Evolutionary conservation across 1,284 basidiomycete species (phyloP), one percentile per base, ranked within the genome.

Genomic region (Abortiporus biennis): DNA sequence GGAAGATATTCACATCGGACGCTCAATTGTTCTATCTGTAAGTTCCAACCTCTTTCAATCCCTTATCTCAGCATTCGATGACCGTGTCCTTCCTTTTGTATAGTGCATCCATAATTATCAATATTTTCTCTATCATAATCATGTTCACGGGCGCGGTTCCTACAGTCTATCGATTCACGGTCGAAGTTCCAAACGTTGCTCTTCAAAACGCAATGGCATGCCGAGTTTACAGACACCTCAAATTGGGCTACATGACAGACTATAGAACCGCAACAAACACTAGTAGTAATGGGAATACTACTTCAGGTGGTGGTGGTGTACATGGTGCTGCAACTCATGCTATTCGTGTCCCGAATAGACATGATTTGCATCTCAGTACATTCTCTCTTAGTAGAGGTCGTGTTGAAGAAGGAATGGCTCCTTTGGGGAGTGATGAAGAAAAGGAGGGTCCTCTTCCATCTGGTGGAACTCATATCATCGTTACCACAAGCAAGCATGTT

Each of bases 151-250:
- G 27, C 6, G 30, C 38, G 4, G 22, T 40, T 21, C 38, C 38
- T 4, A 25, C 38, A 13, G 38, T 29, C 19, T 6, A 31, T 12
- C 38, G 38, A 13, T 25, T 30, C 20, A 29, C 33, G 17, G 20
- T 40, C 29, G 20, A 25, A 25, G 33, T 40, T 12, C 38, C 38
- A 4, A 40, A 30, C 25, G 29, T 40, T 5, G 38, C 38, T 4
- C 29, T 40, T 5, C 38, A 40, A 21, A 40, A 40, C 19, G 38
- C 27, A 20, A 40, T 40, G 38, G 38, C 38, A n/a, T 40, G 38
- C 29, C 22, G 38, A 15, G 38, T 40, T 13, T 40, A 40, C 25
- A 25, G 38, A 13, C 38, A 27, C 6, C 38, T 40, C 16, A 40
- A 40, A 27, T 8, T 40, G 6, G 38, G 38, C 8, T 16, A 31